A percentile compares a stretch with the other conserved stretches of the same genome.
Conservation (phyloP, 768 basidiomycete genomes). For the Lentinula guzmanii region DNA sequence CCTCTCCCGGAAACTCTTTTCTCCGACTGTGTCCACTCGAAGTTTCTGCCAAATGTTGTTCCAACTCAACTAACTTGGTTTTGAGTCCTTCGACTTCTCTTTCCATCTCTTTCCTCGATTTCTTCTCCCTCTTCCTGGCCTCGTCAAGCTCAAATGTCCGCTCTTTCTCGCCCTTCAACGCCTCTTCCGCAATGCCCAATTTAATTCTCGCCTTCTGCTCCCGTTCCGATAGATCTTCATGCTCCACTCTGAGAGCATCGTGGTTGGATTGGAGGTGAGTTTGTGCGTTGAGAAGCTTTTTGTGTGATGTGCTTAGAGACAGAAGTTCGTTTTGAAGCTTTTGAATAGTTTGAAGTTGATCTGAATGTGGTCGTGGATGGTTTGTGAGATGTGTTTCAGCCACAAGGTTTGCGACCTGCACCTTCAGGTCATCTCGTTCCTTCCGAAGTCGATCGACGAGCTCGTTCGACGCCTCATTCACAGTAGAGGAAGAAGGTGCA, state of each 20-base stretch:
- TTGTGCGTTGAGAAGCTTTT: background rate
- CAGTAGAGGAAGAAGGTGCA: background rate
- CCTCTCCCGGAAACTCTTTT: background rate
- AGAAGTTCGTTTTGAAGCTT: background rate
- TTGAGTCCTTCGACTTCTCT: background rate
- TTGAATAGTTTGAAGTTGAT: background rate
- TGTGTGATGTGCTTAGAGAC: background rate
- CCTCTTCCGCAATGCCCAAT: background rate
- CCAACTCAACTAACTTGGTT: background rate
- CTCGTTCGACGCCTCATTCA: background rate
- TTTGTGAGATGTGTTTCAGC: background rate
- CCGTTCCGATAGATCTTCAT: background rate
- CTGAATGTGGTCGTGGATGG: background rate
- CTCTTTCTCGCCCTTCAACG: background rate
- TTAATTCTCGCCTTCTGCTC: background rate
- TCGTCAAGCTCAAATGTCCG: background rate
- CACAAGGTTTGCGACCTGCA: background rate
- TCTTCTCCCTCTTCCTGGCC: background rate
- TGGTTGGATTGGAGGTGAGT: background rate
- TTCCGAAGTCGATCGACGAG: background rate
- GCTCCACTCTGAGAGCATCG: background rate
- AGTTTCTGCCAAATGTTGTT: background rate
- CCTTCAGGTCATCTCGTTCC: background rate
- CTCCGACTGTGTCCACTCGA: background rate
- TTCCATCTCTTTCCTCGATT: background rate